phyloP scores from a whole-genome alignment of 495 filamentous ascomycete species.

The Daldinia decipiens region DNA sequence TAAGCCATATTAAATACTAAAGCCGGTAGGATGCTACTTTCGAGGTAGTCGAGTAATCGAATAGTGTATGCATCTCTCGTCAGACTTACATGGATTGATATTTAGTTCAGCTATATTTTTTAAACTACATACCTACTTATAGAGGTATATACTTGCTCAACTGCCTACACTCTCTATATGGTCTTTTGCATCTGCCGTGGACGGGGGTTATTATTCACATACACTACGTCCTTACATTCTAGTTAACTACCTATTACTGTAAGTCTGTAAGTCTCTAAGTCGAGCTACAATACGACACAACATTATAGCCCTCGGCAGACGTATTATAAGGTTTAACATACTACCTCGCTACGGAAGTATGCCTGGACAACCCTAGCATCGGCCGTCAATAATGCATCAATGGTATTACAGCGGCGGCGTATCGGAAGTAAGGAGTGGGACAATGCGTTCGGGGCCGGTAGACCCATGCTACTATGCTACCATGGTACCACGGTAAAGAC shows the following conservation, averaged over 20 bases:
- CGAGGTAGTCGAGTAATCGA: constrained; percentile 35
- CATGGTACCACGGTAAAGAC: constrained; percentile 1
- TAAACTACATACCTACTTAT: not conserved
- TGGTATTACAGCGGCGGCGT: constrained; percentile 19
- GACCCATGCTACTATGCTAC: constrained; percentile 13
- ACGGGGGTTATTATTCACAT: not conserved
- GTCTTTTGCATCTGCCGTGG: constrained; percentile 38
- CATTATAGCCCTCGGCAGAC: constrained; percentile 7
- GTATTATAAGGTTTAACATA: constrained; percentile 6
- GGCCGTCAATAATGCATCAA: constrained; percentile 23
- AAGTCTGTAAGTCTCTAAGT: constrained; percentile 19
- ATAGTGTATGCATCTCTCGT: constrained; percentile 44
- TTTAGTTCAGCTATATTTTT: constrained; percentile 5
- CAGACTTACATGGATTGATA: constrained; percentile 38
- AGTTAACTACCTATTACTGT: not conserved
- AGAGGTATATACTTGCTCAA: constrained; percentile 14
- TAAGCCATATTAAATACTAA: constrained; percentile 36
- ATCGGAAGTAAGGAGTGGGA: constrained; percentile 31
- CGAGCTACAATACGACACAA: constrained; percentile 37
- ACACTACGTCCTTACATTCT: not conserved
- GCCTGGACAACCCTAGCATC: constrained; percentile 29
- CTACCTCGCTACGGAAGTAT: constrained; percentile 8
- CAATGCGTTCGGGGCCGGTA: constrained; percentile 29
- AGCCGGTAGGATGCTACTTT: constrained; percentile 38
- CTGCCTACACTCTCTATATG: constrained; percentile 25